Evolutionary conservation across 768 basidiomycete species (phyloP).

Genomic region (Tricholoma sp.): DNA sequence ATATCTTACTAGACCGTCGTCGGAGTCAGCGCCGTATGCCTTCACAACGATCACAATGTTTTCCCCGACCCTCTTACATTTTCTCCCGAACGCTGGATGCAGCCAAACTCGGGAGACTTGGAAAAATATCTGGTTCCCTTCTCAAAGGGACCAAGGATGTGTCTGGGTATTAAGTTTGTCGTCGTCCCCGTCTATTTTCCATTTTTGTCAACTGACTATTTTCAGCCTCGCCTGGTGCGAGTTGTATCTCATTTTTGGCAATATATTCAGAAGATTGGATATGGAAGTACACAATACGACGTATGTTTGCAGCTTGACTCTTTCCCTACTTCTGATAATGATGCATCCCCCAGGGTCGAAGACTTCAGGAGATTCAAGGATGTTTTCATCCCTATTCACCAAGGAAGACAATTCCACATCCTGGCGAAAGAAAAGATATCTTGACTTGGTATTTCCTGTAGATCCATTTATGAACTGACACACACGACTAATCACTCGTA

Average conservation of each 20-base stretch:
- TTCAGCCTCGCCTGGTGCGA: slow-evolving; percentile 39
- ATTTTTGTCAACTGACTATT: not conserved
- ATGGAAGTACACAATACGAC: slow-evolving; percentile 26
- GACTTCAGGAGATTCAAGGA: slow-evolving; percentile 29
- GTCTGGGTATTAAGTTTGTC: slow-evolving; percentile 39
- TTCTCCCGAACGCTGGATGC: slow-evolving; percentile 39
- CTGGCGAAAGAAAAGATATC: slow-evolving; percentile 8
- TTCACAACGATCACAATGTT: slow-evolving; percentile 32
- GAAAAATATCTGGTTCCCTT: slow-evolving; percentile 37
- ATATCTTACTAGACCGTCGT: slow-evolving; percentile 31
- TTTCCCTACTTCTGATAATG: not conserved
- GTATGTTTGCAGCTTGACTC: slow-evolving; percentile 13
- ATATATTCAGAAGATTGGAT: slow-evolving; percentile 35
- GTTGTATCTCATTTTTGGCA: slow-evolving; percentile 34
- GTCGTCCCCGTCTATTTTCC: not conserved
- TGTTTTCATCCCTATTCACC: slow-evolving; percentile 30
- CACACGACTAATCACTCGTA: not conserved
- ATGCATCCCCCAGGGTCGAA: slow-evolving; percentile 15
- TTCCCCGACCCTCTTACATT: slow-evolving; percentile 35
- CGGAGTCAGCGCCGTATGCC: slow-evolving; percentile 30
- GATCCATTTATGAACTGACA: not conserved
- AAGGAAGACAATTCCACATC: slow-evolving; percentile 22
- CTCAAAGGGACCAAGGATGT: slow-evolving; percentile 40
- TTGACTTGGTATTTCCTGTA: not conserved
- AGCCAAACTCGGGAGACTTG: slow-evolving; percentile 22